Conservation (phyloP, 495 filamentous ascomycete genomes). For the Penicillium silybi region DNA sequence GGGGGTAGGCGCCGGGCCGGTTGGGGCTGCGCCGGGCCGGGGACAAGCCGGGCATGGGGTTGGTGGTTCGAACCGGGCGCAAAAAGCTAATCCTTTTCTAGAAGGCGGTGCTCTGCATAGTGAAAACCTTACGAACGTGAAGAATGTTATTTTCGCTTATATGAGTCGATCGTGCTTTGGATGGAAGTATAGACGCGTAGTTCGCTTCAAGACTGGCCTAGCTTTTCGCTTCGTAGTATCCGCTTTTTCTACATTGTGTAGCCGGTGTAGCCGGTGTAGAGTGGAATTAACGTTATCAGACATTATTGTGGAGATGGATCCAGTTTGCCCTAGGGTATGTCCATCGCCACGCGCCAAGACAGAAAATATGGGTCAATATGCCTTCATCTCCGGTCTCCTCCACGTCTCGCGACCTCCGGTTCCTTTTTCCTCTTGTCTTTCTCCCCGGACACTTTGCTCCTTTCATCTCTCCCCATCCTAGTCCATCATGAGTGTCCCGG, state of each 20-base stretch:
- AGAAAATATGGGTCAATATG: slow-evolving; percentile 20
- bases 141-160: neutral
- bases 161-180: neutral
- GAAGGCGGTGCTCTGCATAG: neutral
- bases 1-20: slow-evolving; percentile 5
- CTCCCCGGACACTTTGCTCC: neutral
- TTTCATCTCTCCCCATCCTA: neutral
- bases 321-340: slow-evolving; percentile 8
- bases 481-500: slow-evolving; percentile 13
- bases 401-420: slow-evolving; percentile 5
- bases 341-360: slow-evolving; percentile 23
- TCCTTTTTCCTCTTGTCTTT: slow-evolving; percentile 12
- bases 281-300: neutral
- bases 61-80: neutral
- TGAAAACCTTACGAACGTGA: neutral
- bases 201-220: neutral
- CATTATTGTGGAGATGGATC: neutral
- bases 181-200: neutral
- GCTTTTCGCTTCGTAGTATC: neutral
- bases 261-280: neutral
- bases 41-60: neutral
- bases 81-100: neutral
- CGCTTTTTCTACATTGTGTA: neutral
- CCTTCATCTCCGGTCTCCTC: slow-evolving; percentile 14
- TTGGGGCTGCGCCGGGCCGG: neutral